A percentile compares a stretch with the other conserved stretches of the same genome.
Evolutionary conservation across 139 green algal species (phyloP).

Genomic region (Micromonas pusilla): DNA sequence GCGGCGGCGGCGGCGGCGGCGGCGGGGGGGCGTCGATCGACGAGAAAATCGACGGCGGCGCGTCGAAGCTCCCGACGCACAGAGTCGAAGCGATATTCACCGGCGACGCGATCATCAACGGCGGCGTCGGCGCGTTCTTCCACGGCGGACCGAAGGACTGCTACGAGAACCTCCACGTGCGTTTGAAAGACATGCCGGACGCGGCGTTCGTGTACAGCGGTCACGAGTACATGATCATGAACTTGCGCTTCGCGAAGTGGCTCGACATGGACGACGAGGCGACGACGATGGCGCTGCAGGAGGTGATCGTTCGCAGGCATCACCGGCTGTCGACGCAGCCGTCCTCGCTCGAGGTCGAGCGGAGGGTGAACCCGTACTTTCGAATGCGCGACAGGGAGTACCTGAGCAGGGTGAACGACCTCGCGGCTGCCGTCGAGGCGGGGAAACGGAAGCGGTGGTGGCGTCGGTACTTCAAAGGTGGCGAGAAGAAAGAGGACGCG

Average conservation of each 20-base stretch:
- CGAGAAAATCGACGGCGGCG: no score
- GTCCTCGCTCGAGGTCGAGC: constrained; percentile 46
- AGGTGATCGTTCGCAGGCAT: constrained; percentile 54
- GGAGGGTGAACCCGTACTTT: constrained; percentile 61
- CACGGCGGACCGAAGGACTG: constrained; percentile 19
- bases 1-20: no score
- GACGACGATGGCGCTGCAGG: constrained; percentile 49
- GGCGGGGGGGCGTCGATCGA: not conserved
- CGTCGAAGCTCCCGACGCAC: not conserved
- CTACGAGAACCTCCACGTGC: constrained; percentile 12
- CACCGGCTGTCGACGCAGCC: not conserved
- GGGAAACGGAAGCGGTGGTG: not conserved
- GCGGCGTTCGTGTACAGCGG: constrained; percentile 40
- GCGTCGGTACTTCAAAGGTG: constrained; percentile 2
- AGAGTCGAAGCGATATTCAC: constrained; percentile 11
- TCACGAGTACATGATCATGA: constrained; percentile 53
- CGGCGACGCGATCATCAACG: constrained; percentile 22
- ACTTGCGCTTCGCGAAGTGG: constrained; percentile 59
- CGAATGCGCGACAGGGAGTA: constrained; percentile 56
- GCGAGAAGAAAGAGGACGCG: not conserved
- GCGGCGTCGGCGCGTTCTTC: constrained; percentile 31
- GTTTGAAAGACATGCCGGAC: constrained; percentile 57
- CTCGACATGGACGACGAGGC: constrained; percentile 66
- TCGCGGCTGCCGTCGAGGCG: constrained; percentile 28
- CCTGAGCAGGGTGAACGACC: constrained; percentile 73